These are phyloP conservation scores for Pseudomonodictys pantanalensis DNA, from an alignment of 495 filamentous ascomycete species.

Conservation along the genomic window DNA sequence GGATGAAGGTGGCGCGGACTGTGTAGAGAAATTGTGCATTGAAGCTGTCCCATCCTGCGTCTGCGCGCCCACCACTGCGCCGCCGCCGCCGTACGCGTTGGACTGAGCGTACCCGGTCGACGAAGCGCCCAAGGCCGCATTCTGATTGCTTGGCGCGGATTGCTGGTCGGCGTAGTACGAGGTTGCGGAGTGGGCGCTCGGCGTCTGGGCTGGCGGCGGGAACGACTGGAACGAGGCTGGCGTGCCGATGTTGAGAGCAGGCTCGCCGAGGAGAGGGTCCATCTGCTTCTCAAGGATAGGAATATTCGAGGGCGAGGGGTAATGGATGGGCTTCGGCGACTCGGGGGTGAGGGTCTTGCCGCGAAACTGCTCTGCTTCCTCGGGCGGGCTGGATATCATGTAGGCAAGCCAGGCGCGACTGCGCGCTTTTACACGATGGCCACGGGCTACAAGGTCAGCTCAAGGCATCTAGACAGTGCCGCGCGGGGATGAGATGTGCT, in stretches of 20 bases:
- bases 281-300: slow-evolving; percentile 70
- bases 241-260: slow-evolving; percentile 47
- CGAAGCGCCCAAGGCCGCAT: slow-evolving; percentile 10
- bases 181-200: slow-evolving; percentile 22
- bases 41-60: slow-evolving; percentile 28
- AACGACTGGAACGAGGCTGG: slow-evolving; percentile 28
- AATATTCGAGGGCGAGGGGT: slow-evolving; percentile 67
- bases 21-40: slow-evolving; percentile 26
- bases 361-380: slow-evolving; percentile 64
- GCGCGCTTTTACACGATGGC: slow-evolving; percentile 17
- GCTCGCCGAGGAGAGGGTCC: slow-evolving; percentile 67
- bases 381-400: slow-evolving; percentile 63
- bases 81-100: slow-evolving; percentile 16
- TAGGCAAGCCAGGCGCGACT: slow-evolving; percentile 35
- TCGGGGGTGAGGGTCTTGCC: slow-evolving; percentile 69
- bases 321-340: slow-evolving; percentile 67
- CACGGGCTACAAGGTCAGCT: slow-evolving; percentile 26
- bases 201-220: slow-evolving; percentile 26
- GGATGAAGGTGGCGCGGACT: slow-evolving; percentile 17
- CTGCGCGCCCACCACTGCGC: slow-evolving; percentile 12
- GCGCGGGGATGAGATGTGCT: no score
- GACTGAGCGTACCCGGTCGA: slow-evolving; percentile 14
- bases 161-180: slow-evolving; percentile 30
- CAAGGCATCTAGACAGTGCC: slow-evolving; percentile 31
- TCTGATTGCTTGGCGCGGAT: slow-evolving; percentile 11